Percentiles rank a stretch among this genome's conserved stretches.
These are phyloP conservation scores for Eucalyptus lansdowneana DNA, from an alignment of 345 rosid species.

Conservation along the genomic window DNA sequence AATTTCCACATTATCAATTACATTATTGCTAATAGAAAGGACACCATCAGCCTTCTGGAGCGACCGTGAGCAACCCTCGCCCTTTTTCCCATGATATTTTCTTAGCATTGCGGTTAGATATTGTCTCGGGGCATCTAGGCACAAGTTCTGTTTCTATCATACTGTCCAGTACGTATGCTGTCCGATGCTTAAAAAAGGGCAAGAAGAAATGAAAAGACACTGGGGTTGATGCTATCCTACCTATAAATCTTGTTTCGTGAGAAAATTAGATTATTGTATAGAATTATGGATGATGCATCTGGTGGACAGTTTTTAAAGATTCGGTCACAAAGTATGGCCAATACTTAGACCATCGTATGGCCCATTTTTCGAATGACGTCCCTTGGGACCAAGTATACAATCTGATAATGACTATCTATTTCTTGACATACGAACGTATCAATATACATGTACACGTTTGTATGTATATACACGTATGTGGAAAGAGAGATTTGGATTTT, in stretches of 20 bases:
- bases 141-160: not conserved
- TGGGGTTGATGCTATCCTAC: not conserved
- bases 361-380: not conserved
- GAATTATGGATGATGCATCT: not conserved
- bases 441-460: not conserved
- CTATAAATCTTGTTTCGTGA: not conserved
- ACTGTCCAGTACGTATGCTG: not conserved
- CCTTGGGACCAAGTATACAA: not conserved
- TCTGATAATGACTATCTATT: not conserved
- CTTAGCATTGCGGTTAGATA: not conserved
- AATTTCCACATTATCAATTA: no score
- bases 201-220: not conserved
- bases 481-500: not conserved
- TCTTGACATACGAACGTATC: not conserved
- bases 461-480: not conserved
- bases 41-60: constrained; percentile 65
- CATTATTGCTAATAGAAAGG: not conserved
- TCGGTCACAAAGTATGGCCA: not conserved
- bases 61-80: constrained; percentile 39
- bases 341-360: not conserved
- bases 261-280: not conserved
- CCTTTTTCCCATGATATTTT: not conserved
- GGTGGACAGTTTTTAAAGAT: not conserved
- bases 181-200: not conserved
- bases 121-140: not conserved